Base-by-base conservation (phyloP, 805 yeast genomes). In the Cyberlindnera americana region DNA sequence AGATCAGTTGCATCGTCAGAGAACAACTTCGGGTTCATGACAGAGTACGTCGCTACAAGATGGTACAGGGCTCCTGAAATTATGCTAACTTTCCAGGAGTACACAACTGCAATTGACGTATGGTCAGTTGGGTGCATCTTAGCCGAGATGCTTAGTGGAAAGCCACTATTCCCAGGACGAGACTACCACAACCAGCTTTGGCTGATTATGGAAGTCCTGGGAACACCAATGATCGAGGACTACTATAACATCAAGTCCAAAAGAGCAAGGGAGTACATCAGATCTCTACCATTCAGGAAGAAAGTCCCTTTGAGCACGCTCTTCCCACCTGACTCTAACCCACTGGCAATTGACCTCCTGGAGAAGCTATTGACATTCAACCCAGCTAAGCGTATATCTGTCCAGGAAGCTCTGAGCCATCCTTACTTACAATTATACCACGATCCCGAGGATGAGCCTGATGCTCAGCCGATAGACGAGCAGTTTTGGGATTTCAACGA, bases 11-110 rank as follows among this genome's bases (percentile, higher is more conserved):
- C 73, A 18, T 70, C 78, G 27, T 57, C 68, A 39, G 74, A 71
- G 46, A 67, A 69, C 32, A 56, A 69, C 43, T 66, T 72, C 26
- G 74, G 82, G 0, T 73, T 73, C 47, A 66, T 83, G 66, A 84
- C 91, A 0, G 91, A 84, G 56, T 84, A 84, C 49, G 93, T 84
- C 4, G 91, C 91, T 3, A 84, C 93, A 8, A 66, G 93, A 51
- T 84, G 91, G 91, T 84, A 84, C 57, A 65, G 93, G 38, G 91
- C 91, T 0, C 91, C 91, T 0, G 93, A 84, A 58, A 81, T 84
- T 41, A 84, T 84, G 91, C 62, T 84, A 19, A 77, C 86, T 1
- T 71, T 75, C 44, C 79, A 84, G 29, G 81, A 80, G 52, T 84
- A 84, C 49, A 75, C 90, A 2, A 77, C 82, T 8, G 86, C 89